Evolutionary conservation across 139 green algal species (phyloP).

Genomic region (Edaphochlamys debaryana): DNA sequence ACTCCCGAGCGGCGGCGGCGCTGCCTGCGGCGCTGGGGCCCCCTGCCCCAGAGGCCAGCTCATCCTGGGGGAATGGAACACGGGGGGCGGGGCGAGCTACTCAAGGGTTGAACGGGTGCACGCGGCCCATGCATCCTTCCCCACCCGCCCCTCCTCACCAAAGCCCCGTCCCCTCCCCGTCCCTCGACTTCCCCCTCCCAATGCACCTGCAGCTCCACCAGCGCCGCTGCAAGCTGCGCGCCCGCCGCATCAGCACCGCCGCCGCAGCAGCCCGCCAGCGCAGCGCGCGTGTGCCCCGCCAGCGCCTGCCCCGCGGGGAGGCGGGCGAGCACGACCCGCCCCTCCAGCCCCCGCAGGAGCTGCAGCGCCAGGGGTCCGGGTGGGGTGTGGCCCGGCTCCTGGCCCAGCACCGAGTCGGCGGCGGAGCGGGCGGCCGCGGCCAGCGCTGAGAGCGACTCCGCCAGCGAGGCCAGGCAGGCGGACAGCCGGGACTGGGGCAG

Average conservation of each 20-base stretch:
- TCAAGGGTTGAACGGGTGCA: no score
- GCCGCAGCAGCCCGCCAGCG: neutral
- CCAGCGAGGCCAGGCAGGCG: constrained; percentile 3
- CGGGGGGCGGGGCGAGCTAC: no score
- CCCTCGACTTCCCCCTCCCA: neutral
- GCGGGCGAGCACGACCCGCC: constrained; percentile 42
- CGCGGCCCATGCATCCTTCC: no score
- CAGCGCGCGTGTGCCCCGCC: neutral
- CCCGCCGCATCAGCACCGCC: constrained; percentile 18
- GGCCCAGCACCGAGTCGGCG: constrained; percentile 33
- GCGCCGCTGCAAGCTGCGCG: constrained; percentile 50
- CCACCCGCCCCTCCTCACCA: no score
- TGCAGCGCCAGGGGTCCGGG: constrained; percentile 44
- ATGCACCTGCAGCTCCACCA: constrained; percentile 26
- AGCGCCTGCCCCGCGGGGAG: constrained; percentile 23
- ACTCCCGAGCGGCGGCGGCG: constrained; percentile 14
- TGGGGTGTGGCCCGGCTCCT: neutral
- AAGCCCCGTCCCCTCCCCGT: no score
- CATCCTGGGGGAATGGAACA: neutral
- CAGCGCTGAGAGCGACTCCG: neutral
- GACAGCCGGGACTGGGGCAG: no score
- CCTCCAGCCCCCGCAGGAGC: constrained; percentile 42
- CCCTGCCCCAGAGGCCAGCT: neutral
- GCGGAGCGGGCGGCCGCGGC: constrained; percentile 33
- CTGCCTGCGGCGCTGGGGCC: neutral